Evolutionary conservation across 1,284 basidiomycete genomes (phyloP).

Genomic region (Trichosporon asahii): DNA sequence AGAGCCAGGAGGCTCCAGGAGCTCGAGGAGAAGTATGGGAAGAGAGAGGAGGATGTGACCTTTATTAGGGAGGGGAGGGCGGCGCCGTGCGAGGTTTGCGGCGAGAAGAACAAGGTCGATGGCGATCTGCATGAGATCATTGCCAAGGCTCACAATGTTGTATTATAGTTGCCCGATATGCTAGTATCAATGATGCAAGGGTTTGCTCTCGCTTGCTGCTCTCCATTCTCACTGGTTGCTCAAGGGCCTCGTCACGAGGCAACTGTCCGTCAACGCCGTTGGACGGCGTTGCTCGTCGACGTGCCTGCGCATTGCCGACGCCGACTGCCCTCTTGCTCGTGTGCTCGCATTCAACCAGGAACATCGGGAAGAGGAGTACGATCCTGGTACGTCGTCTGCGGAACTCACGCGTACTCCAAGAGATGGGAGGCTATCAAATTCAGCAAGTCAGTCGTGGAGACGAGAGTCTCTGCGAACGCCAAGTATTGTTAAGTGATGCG

Average conservation of each 20-base stretch:
- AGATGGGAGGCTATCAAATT: too few relatives aligned
- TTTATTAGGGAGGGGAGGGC: neutral
- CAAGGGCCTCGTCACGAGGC: neutral
- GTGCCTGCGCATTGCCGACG: neutral
- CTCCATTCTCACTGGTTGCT: too few relatives aligned
- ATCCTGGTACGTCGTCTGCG: too few relatives aligned
- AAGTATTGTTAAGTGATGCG: neutral
- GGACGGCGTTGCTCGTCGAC: neutral
- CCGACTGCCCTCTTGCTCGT: too few relatives aligned
- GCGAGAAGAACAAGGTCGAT: neutral
- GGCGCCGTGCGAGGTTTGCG: neutral
- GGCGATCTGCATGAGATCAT: neutral
- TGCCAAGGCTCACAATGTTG: neutral
- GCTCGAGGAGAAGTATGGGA: neutral
- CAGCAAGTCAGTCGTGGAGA: too few relatives aligned
- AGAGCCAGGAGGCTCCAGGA: neutral
- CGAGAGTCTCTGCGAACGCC: neutral
- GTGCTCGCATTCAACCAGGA: too few relatives aligned
- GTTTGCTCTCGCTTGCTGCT: neutral
- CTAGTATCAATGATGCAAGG: too few relatives aligned
- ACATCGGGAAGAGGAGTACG: too few relatives aligned
- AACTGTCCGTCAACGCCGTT: neutral
- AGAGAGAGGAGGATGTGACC: neutral
- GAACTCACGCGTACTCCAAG: too few relatives aligned
- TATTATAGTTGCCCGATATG: neutral